Conservation (phyloP, 2,329 filamentous ascomycete genomes). For the Penicillium sp. region DNA sequence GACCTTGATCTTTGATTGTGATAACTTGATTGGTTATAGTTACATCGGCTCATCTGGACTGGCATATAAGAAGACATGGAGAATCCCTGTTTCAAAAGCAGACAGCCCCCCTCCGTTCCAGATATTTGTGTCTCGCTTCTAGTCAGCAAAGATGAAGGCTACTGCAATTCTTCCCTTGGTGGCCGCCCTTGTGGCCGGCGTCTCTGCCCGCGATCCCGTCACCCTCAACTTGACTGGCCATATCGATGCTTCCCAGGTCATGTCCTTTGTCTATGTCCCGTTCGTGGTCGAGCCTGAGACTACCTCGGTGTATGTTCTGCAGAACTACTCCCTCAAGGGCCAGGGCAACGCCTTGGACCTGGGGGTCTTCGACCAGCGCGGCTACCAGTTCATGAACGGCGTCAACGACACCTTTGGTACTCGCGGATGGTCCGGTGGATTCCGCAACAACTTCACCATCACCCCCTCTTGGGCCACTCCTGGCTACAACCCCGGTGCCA, state of each 20-base stretch:
- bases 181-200: background rate
- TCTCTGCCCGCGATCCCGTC: conserved; percentile 4
- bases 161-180: background rate
- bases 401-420: conserved; percentile 2
- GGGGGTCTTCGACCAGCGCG: conserved; percentile 23
- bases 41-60: background rate
- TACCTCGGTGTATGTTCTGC: conserved; percentile 22
- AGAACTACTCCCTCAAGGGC: conserved; percentile 21
- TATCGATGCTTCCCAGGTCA: conserved; percentile 17
- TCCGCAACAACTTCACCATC: conserved; percentile 25
- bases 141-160: background rate
- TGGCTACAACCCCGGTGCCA: conserved; percentile 23
- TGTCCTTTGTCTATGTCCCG: conserved; percentile 24
- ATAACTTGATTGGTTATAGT: background rate
- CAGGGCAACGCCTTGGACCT: conserved; percentile 23
- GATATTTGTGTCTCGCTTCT: background rate
- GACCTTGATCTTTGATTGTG: background rate
- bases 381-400: conserved; percentile 6
- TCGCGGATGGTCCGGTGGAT: conserved; percentile 5
- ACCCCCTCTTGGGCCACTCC: conserved; percentile 21
- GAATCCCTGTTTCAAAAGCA: background rate
- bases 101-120: background rate
- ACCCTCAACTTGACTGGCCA: conserved; percentile 7
- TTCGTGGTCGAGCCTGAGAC: conserved; percentile 19
- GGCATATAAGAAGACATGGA: background rate